Conservation (phyloP, 2,329 filamentous ascomycete genomes). For the Cercospora brassicicola region DNA sequence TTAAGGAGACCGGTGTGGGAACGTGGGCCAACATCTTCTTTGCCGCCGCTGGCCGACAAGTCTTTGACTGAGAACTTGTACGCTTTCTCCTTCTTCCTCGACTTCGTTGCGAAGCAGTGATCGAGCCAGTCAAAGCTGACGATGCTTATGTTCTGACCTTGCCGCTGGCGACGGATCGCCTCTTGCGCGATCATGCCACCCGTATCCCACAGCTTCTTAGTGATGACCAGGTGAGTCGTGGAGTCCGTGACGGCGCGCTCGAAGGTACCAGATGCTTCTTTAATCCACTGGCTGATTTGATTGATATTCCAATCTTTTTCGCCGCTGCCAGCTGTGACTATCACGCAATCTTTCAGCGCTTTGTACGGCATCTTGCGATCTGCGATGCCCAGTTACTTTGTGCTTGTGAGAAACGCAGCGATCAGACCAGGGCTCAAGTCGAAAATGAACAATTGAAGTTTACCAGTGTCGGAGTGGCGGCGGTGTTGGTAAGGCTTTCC, state of each 20-base stretch:
- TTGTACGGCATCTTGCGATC: slow-evolving; percentile 22
- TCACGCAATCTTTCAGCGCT: slow-evolving; percentile 22
- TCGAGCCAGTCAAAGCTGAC: slow-evolving; percentile 50
- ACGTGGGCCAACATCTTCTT: slow-evolving; percentile 35
- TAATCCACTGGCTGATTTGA: slow-evolving; percentile 63
- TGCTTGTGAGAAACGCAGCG: neutral
- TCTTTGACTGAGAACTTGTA: slow-evolving; percentile 5
- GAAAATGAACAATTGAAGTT: neutral
- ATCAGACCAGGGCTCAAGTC: neutral
- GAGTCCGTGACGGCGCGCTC: slow-evolving; percentile 54
- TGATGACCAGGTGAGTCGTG: slow-evolving; percentile 73
- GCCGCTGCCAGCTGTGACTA: slow-evolving; percentile 20
- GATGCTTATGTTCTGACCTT: slow-evolving; percentile 34
- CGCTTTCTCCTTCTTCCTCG: slow-evolving; percentile 30
- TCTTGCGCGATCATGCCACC: slow-evolving; percentile 17
- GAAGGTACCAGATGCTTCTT: slow-evolving; percentile 58
- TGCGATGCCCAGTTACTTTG: neutral
- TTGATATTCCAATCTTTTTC: slow-evolving; percentile 24
- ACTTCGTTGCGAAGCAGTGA: slow-evolving; percentile 48
- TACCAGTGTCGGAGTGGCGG: neutral
- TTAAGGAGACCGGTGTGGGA: slow-evolving; percentile 27
- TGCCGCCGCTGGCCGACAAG: slow-evolving; percentile 28
- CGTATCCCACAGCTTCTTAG: slow-evolving; percentile 57
- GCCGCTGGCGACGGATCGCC: slow-evolving; percentile 18
- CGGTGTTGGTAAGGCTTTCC: neutral